Conservation (phyloP, 345 rosid genomes). For the Ceriops tagal region DNA sequence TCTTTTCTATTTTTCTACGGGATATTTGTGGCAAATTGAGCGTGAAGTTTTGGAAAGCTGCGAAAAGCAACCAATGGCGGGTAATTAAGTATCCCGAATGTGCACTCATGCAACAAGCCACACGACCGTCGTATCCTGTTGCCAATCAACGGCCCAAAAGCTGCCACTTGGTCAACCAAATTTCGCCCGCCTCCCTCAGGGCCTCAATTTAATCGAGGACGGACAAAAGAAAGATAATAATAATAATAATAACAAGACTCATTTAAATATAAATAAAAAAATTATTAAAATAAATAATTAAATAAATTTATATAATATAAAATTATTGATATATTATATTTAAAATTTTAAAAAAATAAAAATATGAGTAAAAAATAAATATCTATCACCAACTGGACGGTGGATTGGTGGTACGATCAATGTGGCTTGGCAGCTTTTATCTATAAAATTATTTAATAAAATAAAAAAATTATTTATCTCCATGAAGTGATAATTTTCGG, state of each 20-base stretch:
- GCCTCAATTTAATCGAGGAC: neutral
- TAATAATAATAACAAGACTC: neutral
- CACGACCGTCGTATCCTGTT: slow-evolving; percentile 5
- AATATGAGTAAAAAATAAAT: neutral
- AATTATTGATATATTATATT: too few relatives aligned
- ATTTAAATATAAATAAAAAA: too few relatives aligned
- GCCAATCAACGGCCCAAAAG: slow-evolving; percentile 7
- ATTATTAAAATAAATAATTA: too few relatives aligned
- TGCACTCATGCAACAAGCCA: slow-evolving; percentile 8
- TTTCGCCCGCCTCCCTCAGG: neutral
- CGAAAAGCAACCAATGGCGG: slow-evolving; percentile 21
- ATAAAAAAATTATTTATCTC: too few relatives aligned
- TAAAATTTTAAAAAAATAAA: too few relatives aligned
- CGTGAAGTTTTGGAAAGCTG: neutral
- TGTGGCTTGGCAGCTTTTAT: slow-evolving; percentile 5
- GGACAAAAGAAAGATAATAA: neutral
- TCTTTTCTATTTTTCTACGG: too few relatives aligned
- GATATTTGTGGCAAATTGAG: too few relatives aligned
- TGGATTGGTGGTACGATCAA: slow-evolving; percentile 19
- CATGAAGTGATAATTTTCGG: too few relatives aligned
- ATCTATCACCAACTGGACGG: neutral
- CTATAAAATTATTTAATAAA: too few relatives aligned
- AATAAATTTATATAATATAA: too few relatives aligned
- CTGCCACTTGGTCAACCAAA: slow-evolving; percentile 24
- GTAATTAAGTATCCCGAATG: neutral